phyloP scores from a whole-genome alignment of 148 eudicot genomes.

The Chenopodium berlandieri region DNA sequence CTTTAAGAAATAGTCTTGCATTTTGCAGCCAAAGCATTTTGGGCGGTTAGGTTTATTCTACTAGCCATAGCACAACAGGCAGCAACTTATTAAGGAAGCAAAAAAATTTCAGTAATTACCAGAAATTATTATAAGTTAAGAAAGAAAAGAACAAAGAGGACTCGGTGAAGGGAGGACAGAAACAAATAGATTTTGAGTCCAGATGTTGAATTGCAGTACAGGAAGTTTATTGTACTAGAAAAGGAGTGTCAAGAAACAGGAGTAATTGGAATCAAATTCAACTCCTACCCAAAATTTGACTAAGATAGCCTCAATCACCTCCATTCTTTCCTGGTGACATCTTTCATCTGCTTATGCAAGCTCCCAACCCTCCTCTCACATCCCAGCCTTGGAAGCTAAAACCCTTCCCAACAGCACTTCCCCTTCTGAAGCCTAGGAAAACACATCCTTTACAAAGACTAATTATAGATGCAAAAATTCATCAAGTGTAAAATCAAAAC shows the following conservation, averaged over 20 bases:
- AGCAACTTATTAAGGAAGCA: background rate
- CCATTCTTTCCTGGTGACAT: background rate
- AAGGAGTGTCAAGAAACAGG: background rate
- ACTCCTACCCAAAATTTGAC: background rate
- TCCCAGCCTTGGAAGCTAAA: background rate
- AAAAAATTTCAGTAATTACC: background rate
- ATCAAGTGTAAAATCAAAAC: background rate
- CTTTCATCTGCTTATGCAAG: background rate
- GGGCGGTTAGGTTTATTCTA: background rate
- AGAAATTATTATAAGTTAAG: too few species aligned
- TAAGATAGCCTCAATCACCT: background rate
- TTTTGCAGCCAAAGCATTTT: background rate
- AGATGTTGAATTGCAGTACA: background rate
- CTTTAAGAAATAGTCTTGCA: background rate
- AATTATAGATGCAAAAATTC: background rate
- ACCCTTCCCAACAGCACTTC: background rate
- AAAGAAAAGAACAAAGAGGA: background rate
- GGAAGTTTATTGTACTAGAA: background rate
- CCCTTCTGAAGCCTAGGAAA: background rate
- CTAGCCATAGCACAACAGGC: background rate
- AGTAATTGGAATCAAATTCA: background rate
- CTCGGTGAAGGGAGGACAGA: background rate
- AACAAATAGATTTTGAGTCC: background rate
- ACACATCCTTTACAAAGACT: background rate
- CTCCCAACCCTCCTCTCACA: background rate